Base-by-base conservation (phyloP, 768 basidiomycete genomes). In the Xerocomus brunneocitrinus region DNA sequence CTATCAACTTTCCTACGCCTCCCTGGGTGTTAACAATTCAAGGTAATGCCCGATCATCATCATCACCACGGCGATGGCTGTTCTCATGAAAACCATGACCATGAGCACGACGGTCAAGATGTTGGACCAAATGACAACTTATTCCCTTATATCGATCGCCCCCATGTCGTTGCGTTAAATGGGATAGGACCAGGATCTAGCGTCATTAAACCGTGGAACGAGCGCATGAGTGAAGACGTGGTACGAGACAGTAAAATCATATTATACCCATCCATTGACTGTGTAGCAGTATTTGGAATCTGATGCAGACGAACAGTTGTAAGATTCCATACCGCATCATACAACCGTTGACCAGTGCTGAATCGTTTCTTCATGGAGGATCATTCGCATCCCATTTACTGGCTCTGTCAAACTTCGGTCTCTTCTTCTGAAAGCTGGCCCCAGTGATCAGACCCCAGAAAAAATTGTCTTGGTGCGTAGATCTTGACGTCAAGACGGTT, bases 301-400 rank as follows among this genome's bases (percentile, higher is more conserved):
- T 16, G 94, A 97, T 58, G 87, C 88, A 32, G 94, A 95, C 69
- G 93, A 95, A 64, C 88, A 92, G 68, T 69, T 97, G 90, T 91
- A 68, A 61, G 76, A 56, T 45, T 28, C 28, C n/a, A 24, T 50
- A 19, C n/a, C 36, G 27, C 31, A 25, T 49, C 43, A 19, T 13
- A 3, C 24, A 24, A 39, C 39, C 34, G 3, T 14, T 16, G 35
- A 49, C 38, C 4, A 24, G 10, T 43, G 47, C 49, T 61, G 49
- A 62, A 52, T 34, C 42, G 8, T 16, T 22, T 22, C 36, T 52
- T 38, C 27, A n/a, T 48, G 34, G 58, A 91, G 90, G 61, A 91
- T 92, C 59, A 70, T 93, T 48, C 87, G 87, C 46, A 67, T 97
- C 27, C 93, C 94, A 1, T 95, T 97, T 69, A 92, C 87, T 0